Conservation (phyloP, 2,329 filamentous ascomycete genomes). For the Colletotrichum spinosum region DNA sequence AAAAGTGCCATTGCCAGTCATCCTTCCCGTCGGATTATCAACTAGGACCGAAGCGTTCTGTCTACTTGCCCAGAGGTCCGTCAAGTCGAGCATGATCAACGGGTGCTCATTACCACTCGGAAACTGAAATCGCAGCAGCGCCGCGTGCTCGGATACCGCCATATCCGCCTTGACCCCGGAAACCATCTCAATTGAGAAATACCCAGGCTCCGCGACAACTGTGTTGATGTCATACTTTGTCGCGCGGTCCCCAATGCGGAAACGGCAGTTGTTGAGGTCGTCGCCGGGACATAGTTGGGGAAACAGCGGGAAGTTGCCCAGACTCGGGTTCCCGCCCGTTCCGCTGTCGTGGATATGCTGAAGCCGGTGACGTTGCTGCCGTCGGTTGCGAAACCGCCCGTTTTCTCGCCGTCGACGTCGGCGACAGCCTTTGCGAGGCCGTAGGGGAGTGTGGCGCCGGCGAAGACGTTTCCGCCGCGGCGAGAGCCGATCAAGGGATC, state of each 20-base stretch:
- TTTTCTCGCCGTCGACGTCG: slow-evolving; percentile 60
- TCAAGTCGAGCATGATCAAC: slow-evolving; percentile 68
- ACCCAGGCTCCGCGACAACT: slow-evolving; percentile 63
- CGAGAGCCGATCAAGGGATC: slow-evolving; percentile 66
- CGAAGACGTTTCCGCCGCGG: slow-evolving; percentile 69
- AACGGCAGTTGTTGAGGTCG: slow-evolving; percentile 67
- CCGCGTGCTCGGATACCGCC: slow-evolving; percentile 70
- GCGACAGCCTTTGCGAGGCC: slow-evolving; percentile 68
- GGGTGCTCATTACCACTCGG: slow-evolving; percentile 54
- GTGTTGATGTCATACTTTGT: slow-evolving; percentile 50
- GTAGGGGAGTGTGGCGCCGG: slow-evolving; percentile 66
- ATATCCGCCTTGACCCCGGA: slow-evolving; percentile 68
- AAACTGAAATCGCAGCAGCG: slow-evolving; percentile 72
- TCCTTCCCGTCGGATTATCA: slow-evolving; percentile 60
- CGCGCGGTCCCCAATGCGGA: slow-evolving; percentile 59
- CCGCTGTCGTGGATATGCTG: slow-evolving; percentile 58
- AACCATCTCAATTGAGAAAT: slow-evolving; percentile 67
- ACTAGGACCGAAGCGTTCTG: slow-evolving; percentile 61
- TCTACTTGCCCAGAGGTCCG: slow-evolving; percentile 62
- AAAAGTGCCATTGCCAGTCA: slow-evolving; percentile 69
- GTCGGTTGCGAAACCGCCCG: slow-evolving; percentile 59
- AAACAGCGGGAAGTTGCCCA: slow-evolving; percentile 60
- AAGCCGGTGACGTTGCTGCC: slow-evolving; percentile 63
- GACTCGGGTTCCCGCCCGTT: slow-evolving; percentile 42
- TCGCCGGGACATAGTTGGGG: slow-evolving; percentile 56